Evolutionary conservation across 768 basidiomycete genomes (phyloP), one percentile per base, ranked within the genome.

Genomic region (Leccinellum rugosiceps): DNA sequence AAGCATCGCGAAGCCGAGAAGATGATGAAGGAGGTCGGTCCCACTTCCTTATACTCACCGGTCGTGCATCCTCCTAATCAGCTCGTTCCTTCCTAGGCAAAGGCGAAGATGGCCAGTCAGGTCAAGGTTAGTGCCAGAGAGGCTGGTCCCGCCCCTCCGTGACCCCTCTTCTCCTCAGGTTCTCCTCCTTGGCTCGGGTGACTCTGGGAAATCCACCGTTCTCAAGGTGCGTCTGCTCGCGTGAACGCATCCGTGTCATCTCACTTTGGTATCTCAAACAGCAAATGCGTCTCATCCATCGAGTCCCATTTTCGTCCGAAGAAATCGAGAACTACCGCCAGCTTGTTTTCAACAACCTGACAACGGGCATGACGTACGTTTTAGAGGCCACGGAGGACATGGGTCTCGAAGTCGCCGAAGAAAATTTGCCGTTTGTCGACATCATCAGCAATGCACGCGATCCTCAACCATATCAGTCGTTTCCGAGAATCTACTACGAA

Each of bases 201-300:
- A 96, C 69, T 91, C 88, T 31, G 94, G 94, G 23, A 98, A 97
- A 74, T 92, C 90, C 6, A 97, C 94, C 9, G 81, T 97, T 66
- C 80, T 94, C 71, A 94, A 94, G 79, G 88, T 88, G 69, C 32
- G 50, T 57, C 28, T 15, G 19, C 23, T n/a, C 44, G n/a, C n/a
- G 23, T 35, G 9, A 9, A 1, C 4, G 4, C 17, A 5, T 50
- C 14, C 14, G 8, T 43, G 11, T 31, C 23, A n/a, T 44, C 54
- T 65, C 47, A 63, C 46, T 14, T 25, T 8, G 6, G 17, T 26
- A 35, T 48, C 45, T 3, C 25, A 23, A 23, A 21, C 58, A 94
- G 90, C 94, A 98, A 88, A 98, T 98, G 95, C 87, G 94, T 38
- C 78, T 97, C 38, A 97, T 99, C 50, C 95, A 98, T 74, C 83